Evolutionary conservation across 1,139 yeast genomes (phyloP).

Genomic region (Yamadazyma membranifaciens): DNA sequence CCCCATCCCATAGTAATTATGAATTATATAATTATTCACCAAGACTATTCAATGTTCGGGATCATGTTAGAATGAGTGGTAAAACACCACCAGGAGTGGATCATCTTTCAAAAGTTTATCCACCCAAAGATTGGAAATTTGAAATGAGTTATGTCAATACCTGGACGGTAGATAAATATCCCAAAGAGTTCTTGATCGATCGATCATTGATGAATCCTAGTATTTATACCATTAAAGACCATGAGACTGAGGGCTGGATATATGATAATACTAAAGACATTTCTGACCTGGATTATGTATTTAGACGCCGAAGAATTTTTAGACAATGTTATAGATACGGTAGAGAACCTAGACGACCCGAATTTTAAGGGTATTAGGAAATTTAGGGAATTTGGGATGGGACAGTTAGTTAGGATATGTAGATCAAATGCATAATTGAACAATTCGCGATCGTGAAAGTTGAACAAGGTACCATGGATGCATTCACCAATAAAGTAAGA

Average conservation of each 20-base stretch:
- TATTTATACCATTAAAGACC: conserved; percentile 23
- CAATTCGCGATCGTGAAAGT: not conserved
- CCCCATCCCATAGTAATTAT: conserved; percentile 63
- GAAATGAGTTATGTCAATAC: conserved; percentile 49
- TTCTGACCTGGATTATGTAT: conserved; percentile 32
- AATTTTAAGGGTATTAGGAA: not conserved
- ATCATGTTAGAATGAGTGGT: conserved; percentile 53
- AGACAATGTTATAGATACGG: conserved; percentile 53
- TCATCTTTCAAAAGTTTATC: conserved; percentile 52
- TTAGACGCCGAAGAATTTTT: conserved; percentile 54
- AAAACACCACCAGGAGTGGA: conserved; percentile 65
- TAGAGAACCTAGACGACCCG: conserved; percentile 35
- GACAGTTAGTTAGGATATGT: not conserved
- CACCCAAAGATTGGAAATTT: conserved; percentile 79
- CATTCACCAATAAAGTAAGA: conserved; percentile 42
- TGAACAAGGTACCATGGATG: conserved; percentile 29
- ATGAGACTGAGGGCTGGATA: conserved; percentile 47
- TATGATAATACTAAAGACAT: conserved; percentile 32
- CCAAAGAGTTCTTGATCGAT: conserved; percentile 51
- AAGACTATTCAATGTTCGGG: conserved; percentile 50
- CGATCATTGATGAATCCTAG: conserved; percentile 32
- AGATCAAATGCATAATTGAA: not conserved
- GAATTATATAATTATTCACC: conserved; percentile 34
- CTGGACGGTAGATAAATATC: conserved; percentile 67
- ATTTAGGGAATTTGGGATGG: not conserved